Base-by-base conservation (phyloP, 1,284 basidiomycete species). In the Wallemia ichthyophaga region DNA sequence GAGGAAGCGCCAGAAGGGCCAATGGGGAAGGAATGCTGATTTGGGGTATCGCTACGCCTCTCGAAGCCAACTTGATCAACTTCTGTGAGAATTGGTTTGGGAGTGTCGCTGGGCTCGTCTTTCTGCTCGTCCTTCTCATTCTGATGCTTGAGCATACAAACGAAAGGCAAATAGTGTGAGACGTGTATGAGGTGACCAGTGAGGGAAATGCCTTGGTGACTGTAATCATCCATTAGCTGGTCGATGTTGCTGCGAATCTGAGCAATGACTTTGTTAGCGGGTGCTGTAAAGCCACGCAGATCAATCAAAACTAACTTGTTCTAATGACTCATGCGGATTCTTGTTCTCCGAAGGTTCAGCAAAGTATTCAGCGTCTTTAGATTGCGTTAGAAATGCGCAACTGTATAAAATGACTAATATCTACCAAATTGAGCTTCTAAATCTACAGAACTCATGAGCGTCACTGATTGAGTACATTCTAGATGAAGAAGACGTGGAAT, bases 161-260 rank as follows among this genome's bases (percentile, higher is more conserved):
- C 70, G 65, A 85, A 72, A 61, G 83, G 83, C 59, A 86, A 77
- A 66, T 84, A 83, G 69, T 86, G 83, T 70, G 80, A 83, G 63
- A 89, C 79, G 65, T 91, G 86, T 64, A 91, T 76, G 67, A 91
- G 83, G 58, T 86, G 78, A 3, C 86, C 87, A 3, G 82, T 81
- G 59, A 91, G 76, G 1, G 76, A 73, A 60, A 82, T 76, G 57
- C 79, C 81, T 61, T 80, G 77, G 1, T 76, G 76, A 59, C 71
- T 72, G 69, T 83, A 82, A 56, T 81, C 73, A 1, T 74, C 74
- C 69, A 88, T 82, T 65, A 87, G 79, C 7, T 73, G 70, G 17
- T 64, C 60, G 59, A 74, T 69, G 59, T 2, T 26, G 55, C 27
- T 9, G 15, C 27, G 24, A 9, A 56, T 56, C 55, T 56, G 25